These are phyloP conservation scores for Fusarium tjaetaba DNA, from an alignment of 2,329 filamentous ascomycete genomes.

Conservation along the genomic window DNA sequence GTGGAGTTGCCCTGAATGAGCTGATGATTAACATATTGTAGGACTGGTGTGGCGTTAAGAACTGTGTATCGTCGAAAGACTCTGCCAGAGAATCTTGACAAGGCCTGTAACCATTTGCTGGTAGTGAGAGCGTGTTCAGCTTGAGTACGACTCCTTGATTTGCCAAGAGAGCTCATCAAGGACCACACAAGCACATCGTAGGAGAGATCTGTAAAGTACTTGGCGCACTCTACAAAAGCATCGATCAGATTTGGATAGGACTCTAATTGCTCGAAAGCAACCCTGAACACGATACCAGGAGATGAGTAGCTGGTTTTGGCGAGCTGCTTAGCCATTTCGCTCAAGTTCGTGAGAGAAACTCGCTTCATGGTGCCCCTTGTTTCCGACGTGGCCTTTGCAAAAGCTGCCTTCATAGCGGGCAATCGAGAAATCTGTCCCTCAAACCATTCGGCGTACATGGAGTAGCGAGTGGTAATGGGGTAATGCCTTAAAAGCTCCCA, in stretches of 20 bases:
- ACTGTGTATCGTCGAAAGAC: slow-evolving; percentile 87
- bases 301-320: slow-evolving; percentile 93
- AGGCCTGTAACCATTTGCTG: slow-evolving; percentile 89
- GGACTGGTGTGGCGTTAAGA: slow-evolving; percentile 83
- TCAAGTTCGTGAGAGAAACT: slow-evolving; percentile 86
- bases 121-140: slow-evolving; percentile 75
- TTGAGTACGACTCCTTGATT: slow-evolving; percentile 70
- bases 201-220: slow-evolving; percentile 91
- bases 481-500: slow-evolving; percentile 85
- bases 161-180: slow-evolving; percentile 78
- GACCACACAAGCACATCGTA: slow-evolving; percentile 96
- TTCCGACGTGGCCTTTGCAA: slow-evolving; percentile 78
- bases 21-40: slow-evolving; percentile 90
- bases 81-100: slow-evolving; percentile 90
- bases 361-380: slow-evolving; percentile 89
- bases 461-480: slow-evolving; percentile 80
- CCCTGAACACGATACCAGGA: slow-evolving; percentile 89
- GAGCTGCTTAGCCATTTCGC: slow-evolving; percentile 85
- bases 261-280: slow-evolving; percentile 90
- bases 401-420: slow-evolving; percentile 81
- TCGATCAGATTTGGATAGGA: slow-evolving; percentile 95
- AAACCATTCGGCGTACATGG: slow-evolving; percentile 94
- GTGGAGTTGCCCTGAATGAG: slow-evolving; percentile 84
- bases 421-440: slow-evolving; percentile 79
- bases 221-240: slow-evolving; percentile 91